phyloP scores from a whole-genome alignment of 352 stramenopile species.

The Pelagophyceae sp. region DNA sequence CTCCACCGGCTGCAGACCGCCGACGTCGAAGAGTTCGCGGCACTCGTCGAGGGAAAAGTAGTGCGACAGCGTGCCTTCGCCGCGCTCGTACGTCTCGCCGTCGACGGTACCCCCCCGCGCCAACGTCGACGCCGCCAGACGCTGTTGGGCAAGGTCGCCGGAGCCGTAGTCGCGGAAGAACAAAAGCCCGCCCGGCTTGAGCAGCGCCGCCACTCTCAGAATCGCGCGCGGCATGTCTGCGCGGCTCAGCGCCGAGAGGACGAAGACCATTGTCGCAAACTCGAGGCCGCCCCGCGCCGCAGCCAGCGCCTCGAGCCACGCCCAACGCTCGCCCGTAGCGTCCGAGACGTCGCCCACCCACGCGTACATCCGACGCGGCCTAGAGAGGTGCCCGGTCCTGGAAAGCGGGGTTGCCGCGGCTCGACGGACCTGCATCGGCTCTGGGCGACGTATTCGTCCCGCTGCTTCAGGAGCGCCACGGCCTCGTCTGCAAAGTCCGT shows the following conservation, averaged over 20 bases:
- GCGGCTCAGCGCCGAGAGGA: neutral
- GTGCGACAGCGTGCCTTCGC: slow-evolving; percentile 16
- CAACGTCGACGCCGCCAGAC: neutral
- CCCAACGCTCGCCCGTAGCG: neutral
- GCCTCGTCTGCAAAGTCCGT: slow-evolving; percentile 9
- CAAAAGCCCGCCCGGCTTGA: slow-evolving; percentile 1
- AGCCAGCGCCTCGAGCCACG: neutral
- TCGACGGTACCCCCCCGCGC: neutral
- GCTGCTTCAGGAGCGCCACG: neutral
- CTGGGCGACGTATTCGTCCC: slow-evolving; percentile 6
- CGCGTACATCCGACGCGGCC: neutral
- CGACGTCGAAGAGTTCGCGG: neutral
- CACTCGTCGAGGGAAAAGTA: slow-evolving; percentile 6
- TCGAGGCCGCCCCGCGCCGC: neutral
- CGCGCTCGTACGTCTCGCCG: neutral
- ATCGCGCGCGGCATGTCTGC: neutral
- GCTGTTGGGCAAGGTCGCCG: slow-evolving; percentile 7
- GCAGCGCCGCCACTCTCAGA: neutral
- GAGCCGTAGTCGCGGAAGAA: slow-evolving; percentile 17
- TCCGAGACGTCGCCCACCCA: slow-evolving; percentile 4
- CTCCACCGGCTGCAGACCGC: neutral
- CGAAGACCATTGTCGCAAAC: neutral
- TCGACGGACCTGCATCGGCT: no score
- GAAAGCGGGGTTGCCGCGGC: no score
- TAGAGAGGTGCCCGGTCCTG: no score